A percentile compares a stretch with the other conserved stretches of the same genome.
Conservation (phyloP, 1,139 yeast species). For the Yamadazyma sp. region DNA sequence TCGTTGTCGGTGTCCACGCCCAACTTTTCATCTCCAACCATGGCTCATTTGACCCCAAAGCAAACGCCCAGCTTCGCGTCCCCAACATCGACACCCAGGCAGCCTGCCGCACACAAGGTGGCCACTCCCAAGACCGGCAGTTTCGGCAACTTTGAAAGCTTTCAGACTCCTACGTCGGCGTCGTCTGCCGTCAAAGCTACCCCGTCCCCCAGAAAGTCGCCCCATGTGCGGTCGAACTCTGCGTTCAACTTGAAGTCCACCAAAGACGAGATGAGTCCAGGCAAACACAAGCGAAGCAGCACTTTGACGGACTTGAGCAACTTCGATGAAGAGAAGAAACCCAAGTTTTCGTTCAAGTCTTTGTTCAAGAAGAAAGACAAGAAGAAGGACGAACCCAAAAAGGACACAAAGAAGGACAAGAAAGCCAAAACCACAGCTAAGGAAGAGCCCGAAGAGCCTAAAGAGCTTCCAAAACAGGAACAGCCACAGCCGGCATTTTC, state of each 20-base stretch:
- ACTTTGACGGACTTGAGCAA: slow-evolving; percentile 25
- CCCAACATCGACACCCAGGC: neutral
- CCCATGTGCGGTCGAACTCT: slow-evolving; percentile 32
- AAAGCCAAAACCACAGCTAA: too few relatives aligned
- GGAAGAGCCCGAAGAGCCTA: slow-evolving; percentile 2
- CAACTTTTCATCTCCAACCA: neutral
- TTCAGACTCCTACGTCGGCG: slow-evolving; percentile 5
- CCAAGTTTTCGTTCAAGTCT: slow-evolving; percentile 39
- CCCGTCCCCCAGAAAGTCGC: slow-evolving; percentile 22
- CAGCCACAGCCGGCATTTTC: too few relatives aligned
- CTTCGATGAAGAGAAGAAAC: slow-evolving; percentile 22
- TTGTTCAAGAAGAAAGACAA: slow-evolving; percentile 29
- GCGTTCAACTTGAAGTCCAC: slow-evolving; percentile 22
- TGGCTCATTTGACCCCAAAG: neutral
- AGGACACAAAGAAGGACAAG: slow-evolving; percentile 1
- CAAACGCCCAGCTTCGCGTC: too few relatives aligned
- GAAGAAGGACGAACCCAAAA: slow-evolving; percentile 7
- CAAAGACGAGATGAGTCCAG: slow-evolving; percentile 15
- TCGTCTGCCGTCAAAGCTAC: slow-evolving; percentile 6
- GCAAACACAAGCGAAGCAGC: slow-evolving; percentile 27
- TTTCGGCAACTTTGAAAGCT: slow-evolving; percentile 7
- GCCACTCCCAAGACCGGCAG: slow-evolving; percentile 7
- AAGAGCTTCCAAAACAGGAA: slow-evolving; percentile 1
- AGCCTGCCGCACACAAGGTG: neutral
- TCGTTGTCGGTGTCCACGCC: neutral